These are phyloP conservation scores for Pseudogymnoascus sp. DNA, from an alignment of 2,329 filamentous ascomycete species.

Conservation along the genomic window DNA sequence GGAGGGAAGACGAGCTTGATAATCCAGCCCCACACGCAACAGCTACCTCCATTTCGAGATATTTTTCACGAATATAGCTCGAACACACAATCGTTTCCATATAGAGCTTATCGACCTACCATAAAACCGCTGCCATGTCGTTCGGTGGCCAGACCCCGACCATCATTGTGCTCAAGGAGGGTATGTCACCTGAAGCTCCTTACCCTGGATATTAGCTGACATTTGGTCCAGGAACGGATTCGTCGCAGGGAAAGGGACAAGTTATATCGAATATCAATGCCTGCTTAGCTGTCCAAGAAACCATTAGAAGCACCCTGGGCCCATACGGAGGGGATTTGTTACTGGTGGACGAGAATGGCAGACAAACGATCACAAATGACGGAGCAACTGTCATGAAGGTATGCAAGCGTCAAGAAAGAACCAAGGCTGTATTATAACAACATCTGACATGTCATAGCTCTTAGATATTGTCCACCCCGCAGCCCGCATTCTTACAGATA, in stretches of 20 bases:
- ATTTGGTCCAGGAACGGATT: conserved; percentile 68
- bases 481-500: conserved; percentile 93
- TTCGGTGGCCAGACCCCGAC: conserved; percentile 97
- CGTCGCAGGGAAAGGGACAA: conserved; percentile 94
- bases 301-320: conserved; percentile 90
- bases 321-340: conserved; percentile 95
- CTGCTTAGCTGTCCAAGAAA: conserved; percentile 88
- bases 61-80: conserved; percentile 7
- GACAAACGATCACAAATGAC: conserved; percentile 97
- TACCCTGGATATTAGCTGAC: conserved; percentile 12
- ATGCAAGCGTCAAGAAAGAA: conserved; percentile 18
- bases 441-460: conserved; percentile 46
- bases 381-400: conserved; percentile 99
- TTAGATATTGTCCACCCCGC: conserved; percentile 98
- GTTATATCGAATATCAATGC: conserved; percentile 98
- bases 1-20: conserved; percentile 5
- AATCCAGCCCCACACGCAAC: conserved; percentile 5
- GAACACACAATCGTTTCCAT: not conserved
- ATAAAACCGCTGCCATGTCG: conserved; percentile 52
- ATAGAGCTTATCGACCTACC: conserved; percentile 1
- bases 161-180: conserved; percentile 96
- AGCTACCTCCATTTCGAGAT: conserved; percentile 4
- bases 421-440: conserved; percentile 4
- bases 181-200: conserved; percentile 44
- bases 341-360: conserved; percentile 91